phyloP scores from a whole-genome alignment of 768 basidiomycete genomes.

The Megacollybia marginata region DNA sequence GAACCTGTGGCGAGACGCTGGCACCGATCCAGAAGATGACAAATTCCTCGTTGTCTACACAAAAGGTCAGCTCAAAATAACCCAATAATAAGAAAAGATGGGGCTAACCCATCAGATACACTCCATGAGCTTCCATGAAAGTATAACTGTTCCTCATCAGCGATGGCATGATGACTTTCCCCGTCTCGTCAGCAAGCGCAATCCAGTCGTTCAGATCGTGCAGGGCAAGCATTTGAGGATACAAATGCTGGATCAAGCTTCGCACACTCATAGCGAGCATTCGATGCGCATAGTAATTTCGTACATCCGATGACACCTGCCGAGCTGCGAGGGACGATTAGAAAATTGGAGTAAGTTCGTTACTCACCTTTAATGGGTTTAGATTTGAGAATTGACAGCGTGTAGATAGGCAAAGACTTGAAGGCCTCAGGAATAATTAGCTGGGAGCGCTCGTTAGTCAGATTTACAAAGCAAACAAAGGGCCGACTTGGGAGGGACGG shows the following conservation, averaged over 20 bases:
- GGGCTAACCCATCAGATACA: constrained; percentile 83
- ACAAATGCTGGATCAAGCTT: constrained; percentile 68
- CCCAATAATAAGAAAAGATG: constrained; percentile 3
- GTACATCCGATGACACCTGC: constrained; percentile 88
- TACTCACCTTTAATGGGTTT: constrained; percentile 85
- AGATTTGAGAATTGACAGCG: constrained; percentile 75
- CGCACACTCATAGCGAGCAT: constrained; percentile 67
- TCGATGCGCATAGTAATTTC: constrained; percentile 77
- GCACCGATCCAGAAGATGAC: constrained; percentile 89
- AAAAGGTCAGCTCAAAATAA: neutral
- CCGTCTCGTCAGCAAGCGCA: constrained; percentile 62
- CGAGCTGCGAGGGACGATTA: constrained; percentile 42
- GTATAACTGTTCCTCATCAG: constrained; percentile 77
- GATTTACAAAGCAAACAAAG: neutral
- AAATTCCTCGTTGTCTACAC: constrained; percentile 77
- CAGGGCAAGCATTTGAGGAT: constrained; percentile 81
- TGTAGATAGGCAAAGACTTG: constrained; percentile 76
- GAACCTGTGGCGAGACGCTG: constrained; percentile 72
- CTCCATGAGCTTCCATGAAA: constrained; percentile 84
- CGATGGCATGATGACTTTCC: constrained; percentile 59
- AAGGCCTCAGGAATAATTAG: constrained; percentile 93
- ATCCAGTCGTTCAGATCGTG: constrained; percentile 73
- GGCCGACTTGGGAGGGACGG: constrained; percentile 67
- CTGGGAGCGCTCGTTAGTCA: constrained; percentile 31
- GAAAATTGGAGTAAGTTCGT: neutral